phyloP scores from a whole-genome alignment of 257 asterid genomes.

The Avicennia marina region DNA sequence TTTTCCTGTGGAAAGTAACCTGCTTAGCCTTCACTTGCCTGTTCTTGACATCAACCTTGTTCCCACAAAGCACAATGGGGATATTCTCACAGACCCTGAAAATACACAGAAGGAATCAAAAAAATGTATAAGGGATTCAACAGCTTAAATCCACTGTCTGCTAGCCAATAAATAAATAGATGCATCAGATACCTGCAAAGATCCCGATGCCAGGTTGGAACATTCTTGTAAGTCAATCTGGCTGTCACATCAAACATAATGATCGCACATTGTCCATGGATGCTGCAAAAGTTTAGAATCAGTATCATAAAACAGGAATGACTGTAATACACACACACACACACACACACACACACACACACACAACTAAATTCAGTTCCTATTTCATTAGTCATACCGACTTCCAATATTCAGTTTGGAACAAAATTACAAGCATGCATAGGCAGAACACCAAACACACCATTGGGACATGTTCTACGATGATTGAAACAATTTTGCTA shows the following conservation, averaged over 20 bases:
- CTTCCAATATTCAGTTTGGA: no score
- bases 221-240: conserved; percentile 86
- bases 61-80: conserved; percentile 85
- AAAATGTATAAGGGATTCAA: not conserved
- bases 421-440: no score
- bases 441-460: no score
- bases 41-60: conserved; percentile 91
- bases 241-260: conserved; percentile 94
- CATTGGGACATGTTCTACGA: no score
- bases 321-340: not conserved
- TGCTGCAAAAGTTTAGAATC: conserved; percentile 37
- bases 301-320: not conserved
- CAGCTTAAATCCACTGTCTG: not conserved
- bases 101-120: no score
- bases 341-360: not conserved
- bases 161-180: not conserved
- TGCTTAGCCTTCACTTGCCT: conserved; percentile 92
- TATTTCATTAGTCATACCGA: no score
- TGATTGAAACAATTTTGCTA: no score
- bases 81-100: conserved; percentile 83
- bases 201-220: conserved; percentile 96
- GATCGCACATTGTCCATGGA: conserved; percentile 92
- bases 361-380: not conserved
- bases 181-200: conserved; percentile 59
- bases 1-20: conserved; percentile 87